Evolutionary conservation across 352 stramenopile genomes (phyloP), one percentile per base, ranked within the genome.

Genomic region (Thalassiosira gravida): DNA sequence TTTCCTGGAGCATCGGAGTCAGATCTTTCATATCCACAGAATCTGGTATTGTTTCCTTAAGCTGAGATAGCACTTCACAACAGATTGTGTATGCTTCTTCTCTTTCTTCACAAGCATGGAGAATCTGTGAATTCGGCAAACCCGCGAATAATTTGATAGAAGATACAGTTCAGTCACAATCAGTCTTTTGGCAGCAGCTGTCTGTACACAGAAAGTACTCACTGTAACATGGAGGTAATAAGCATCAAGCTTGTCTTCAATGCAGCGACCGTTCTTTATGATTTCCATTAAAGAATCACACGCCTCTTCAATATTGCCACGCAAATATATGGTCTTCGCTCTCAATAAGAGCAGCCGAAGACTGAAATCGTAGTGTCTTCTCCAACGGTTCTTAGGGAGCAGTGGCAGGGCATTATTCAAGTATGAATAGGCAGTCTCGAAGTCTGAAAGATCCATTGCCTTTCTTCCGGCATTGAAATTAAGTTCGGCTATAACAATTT

Each of bases 31-130:
- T 30, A 47, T 69, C 42, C 39, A 75, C 35, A 32, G 64, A 63
- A 46, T 72, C 57, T 52, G 73, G 73, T 56, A 82, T 76, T 32
- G 25, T 63, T 69, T 82, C 65, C 6, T 66, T 58, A 20, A 82
- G 73, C 22, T 82, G 65, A 11, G 59, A 67, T 14, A 82, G 52
- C 11, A 76, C 58, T 56, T 66, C 59, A 37, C 24, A 44, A 27
- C 50, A 76, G 3, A 18, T 50, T 29, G 39, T 67, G 29, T 68
- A 71, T 37, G 73, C 64, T 57, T 57, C 39, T 29, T 63, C 64
- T 13, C 30, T 49, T 49, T 70, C 46, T 11, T 67, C 55, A 8
- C 37, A 59, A 22, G 55, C 16, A 37, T 73, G 61, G 50, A 73
- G 55, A 59, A 79, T 65, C 39, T 72, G 35, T 20, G 30, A 14